Evolutionary conservation across 768 basidiomycete species (phyloP), one percentile per base, ranked within the genome.

Genomic region (Gymnopilus junonius): DNA sequence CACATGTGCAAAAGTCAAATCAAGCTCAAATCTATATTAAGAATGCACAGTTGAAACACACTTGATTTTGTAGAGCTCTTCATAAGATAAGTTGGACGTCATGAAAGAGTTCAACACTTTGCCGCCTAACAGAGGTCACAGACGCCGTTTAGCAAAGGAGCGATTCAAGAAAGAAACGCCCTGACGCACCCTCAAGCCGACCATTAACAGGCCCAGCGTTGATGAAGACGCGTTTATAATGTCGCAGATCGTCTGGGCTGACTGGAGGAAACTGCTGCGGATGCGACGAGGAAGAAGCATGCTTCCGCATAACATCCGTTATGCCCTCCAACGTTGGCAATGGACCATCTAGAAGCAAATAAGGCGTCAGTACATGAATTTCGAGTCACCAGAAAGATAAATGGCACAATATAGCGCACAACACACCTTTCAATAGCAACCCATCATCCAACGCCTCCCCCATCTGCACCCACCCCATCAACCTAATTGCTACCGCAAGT

Each of bases 381-480:
- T 20, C 40, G 17, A 31, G 15, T 35, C 35, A 17, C 27, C 2
- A 45, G 2, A 29, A 50, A 32, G 37, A 7, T 8, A 46, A 53
- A 50, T 12, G 25, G 25, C 48, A 27, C 15, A 21, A 2, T 32
- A 12, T 31, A 51, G 23, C 17, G 20, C 35, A 32, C 15, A 17
- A 79, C 86, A 69, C 61, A 90, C 89, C 69, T 73, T 75, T 80
- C 2, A 72, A 70, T 31, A 83, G 71, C 61, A 86, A 69, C 29
- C 76, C 75, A 40, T 79, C 79, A 20, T 73, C 73, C 21, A 84
- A 71, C 11, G 70, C 67, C 67, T 79, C 79, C 34, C 79, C 87
- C 35, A 79, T 78, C 73, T 91, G 91, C 3, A 86, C 84, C 80
- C 87, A 86, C 3, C 87, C 88, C 64, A 91, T 88, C 32, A 91